These are phyloP conservation scores for Hordeum vulgare DNA, from an alignment of 176 grass and related monocot genomes.

Conservation along the genomic window MorexV3_pseudomolecules_assembly NC_058521.1:143104084-143104583, in stretches of 20 bases:
- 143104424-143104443: background rate
- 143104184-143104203: background rate
- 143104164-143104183: background rate
- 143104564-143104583: background rate
- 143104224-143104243: constrained; percentile 30
- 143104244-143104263: constrained; percentile 1
- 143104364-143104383: constrained; percentile 57
- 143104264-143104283: constrained; percentile 85
- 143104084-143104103: background rate
- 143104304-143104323: constrained; percentile 81
- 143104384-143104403: constrained; percentile 64
- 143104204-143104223: constrained; percentile 1
- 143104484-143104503: too few species aligned
- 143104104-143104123: background rate
- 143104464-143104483: too few species aligned
- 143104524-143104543: background rate
- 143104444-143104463: too few species aligned
- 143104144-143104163: background rate
- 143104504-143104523: too few species aligned
- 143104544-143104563: background rate
- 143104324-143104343: constrained; percentile 65
- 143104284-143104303: constrained; percentile 52
- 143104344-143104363: constrained; percentile 76
- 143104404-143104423: constrained; percentile 61
- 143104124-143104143: background rate